Evolutionary conservation across 164 flowering plant genomes (phyloP).

Genomic region (Vitis labrusca): DNA sequence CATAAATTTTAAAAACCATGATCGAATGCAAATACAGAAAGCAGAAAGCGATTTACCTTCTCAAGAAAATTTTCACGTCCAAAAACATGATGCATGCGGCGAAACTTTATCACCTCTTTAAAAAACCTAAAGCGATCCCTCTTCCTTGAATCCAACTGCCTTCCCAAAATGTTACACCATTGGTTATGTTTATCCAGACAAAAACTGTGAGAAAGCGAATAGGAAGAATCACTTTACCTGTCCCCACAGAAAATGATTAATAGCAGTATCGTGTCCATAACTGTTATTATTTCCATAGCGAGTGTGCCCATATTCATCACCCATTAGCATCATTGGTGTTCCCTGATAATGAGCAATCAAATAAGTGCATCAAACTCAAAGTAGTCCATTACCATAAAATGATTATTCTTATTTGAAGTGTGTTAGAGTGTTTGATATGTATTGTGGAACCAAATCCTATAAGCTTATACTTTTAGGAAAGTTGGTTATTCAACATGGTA

Average conservation of each 20-base stretch:
- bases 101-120: conserved; percentile 77
- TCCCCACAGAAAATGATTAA: conserved; percentile 87
- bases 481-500: too few relatives aligned
- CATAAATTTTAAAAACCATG: too few relatives aligned
- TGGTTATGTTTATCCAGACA: neutral
- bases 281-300: conserved; percentile 96
- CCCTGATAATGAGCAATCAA: conserved; percentile 49
- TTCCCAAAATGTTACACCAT: conserved; percentile 10
- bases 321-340: conserved; percentile 98
- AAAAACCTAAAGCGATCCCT: conserved; percentile 75
- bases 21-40: neutral
- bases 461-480: too few relatives aligned
- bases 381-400: neutral
- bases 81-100: conserved; percentile 48
- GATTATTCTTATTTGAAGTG: too few relatives aligned
- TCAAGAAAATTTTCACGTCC: conserved; percentile 60
- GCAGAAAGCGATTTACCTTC: conserved; percentile 42
- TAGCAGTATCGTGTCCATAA: conserved; percentile 85
- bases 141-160: conserved; percentile 67
- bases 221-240: conserved; percentile 37
- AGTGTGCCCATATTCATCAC: conserved; percentile 97
- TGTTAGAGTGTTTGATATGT: too few relatives aligned
- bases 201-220: neutral
- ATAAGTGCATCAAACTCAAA: neutral
- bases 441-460: too few relatives aligned